Evolutionary conservation across 306 rosid genomes (phyloP).

Genomic region (Cyamopsis tetragonoloba): DNA sequence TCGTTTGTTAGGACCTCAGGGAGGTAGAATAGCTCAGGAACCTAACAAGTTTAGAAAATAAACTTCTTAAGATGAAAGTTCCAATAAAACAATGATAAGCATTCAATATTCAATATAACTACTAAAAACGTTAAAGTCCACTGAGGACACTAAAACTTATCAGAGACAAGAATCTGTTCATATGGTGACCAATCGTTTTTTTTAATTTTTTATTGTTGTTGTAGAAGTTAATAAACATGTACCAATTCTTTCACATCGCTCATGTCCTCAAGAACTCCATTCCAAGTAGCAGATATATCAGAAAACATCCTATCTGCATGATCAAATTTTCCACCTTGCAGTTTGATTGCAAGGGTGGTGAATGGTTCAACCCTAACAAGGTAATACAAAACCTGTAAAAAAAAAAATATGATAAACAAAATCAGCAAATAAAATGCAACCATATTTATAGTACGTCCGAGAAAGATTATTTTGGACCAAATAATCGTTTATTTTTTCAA

Average conservation of each 20-base stretch:
- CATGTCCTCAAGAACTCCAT: slow-evolving; percentile 95
- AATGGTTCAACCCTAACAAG: slow-evolving; percentile 96
- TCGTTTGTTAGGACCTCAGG: slow-evolving; percentile 94
- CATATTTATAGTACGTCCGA: too few species aligned
- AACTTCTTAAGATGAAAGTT: slow-evolving; percentile 5
- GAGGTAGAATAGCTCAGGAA: slow-evolving; percentile 95
- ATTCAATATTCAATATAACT: slow-evolving; percentile 1
- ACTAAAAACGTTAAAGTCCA: not conserved
- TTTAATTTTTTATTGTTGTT: too few species aligned
- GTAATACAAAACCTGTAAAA: slow-evolving; percentile 84
- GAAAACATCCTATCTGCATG: slow-evolving; percentile 99
- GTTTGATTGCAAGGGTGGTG: slow-evolving; percentile 89
- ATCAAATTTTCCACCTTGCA: slow-evolving; percentile 98
- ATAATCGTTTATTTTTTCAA: too few species aligned
- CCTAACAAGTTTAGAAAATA: slow-evolving; percentile 41
- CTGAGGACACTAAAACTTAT: not conserved
- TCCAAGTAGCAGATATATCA: slow-evolving; percentile 89
- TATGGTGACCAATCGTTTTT: slow-evolving; percentile 3
- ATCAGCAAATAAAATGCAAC: slow-evolving; percentile 8
- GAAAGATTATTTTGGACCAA: too few species aligned
- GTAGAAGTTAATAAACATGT: slow-evolving; percentile 28
- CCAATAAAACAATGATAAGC: slow-evolving; percentile 18
- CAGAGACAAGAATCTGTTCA: not conserved
- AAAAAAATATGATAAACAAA: slow-evolving; percentile 26
- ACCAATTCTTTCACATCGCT: slow-evolving; percentile 99